These are phyloP conservation scores for Pseudocercospora macadamiae DNA, from an alignment of 2,329 filamentous ascomycete genomes.

Conservation along the genomic window DNA sequence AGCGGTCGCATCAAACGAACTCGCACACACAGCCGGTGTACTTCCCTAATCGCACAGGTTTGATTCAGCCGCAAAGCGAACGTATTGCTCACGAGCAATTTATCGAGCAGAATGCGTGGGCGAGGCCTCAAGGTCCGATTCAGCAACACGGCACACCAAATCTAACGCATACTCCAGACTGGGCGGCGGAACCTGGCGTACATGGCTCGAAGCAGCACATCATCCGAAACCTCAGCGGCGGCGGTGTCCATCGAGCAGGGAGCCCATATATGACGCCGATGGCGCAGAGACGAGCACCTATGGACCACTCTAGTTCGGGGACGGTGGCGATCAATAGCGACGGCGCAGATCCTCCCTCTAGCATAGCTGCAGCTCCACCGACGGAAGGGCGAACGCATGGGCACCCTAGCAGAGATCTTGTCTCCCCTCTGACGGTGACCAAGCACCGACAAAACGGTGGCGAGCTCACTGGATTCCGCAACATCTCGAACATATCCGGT, in stretches of 20 bases:
- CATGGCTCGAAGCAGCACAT: conserved; percentile 28
- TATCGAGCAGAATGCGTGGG: conserved; percentile 87
- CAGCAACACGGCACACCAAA: conserved; percentile 48
- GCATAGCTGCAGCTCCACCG: conserved; percentile 33
- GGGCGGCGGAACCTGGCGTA: conserved; percentile 33
- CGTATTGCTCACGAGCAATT: conserved; percentile 67
- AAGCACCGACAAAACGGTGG: conserved; percentile 34
- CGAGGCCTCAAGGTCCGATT: conserved; percentile 79
- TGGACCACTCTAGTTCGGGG: conserved; percentile 31
- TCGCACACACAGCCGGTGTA: conserved; percentile 30
- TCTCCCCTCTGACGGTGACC: conserved; percentile 32
- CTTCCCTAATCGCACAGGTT: conserved; percentile 25
- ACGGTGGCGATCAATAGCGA: conserved; percentile 33
- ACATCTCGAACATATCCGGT: conserved; percentile 43
- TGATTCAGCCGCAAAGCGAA: conserved; percentile 32
- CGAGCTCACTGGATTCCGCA: conserved; percentile 37
- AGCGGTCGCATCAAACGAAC: conserved; percentile 26
- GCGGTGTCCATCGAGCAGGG: conserved; percentile 15
- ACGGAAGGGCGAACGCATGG: conserved; percentile 29
- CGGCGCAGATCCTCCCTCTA: conserved; percentile 36
- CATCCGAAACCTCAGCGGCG: conserved; percentile 33
- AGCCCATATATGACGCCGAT: conserved; percentile 38
- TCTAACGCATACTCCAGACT: conserved; percentile 39
- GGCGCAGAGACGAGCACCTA: conserved; percentile 28
- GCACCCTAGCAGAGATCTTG: conserved; percentile 15